Base-by-base conservation (phyloP, 768 basidiomycete genomes). In the Leccinum broughii region DNA sequence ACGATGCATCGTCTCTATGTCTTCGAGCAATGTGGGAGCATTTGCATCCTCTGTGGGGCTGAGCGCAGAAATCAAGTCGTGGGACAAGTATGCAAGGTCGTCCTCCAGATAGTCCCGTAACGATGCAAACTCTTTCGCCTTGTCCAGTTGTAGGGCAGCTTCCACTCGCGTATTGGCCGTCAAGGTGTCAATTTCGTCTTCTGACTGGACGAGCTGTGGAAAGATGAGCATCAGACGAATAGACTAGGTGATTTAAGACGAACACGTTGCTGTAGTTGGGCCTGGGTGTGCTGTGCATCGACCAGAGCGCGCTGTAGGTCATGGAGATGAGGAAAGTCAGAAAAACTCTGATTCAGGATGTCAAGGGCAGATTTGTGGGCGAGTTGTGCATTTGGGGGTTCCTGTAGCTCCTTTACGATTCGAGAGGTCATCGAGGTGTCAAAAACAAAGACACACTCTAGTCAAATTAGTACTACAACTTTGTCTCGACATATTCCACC, bases 1-100 rank as follows among this genome's bases (percentile, higher is more conserved):
- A 51, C 86, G 79, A 68, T 95, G 92, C 63, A 95, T 74, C 0
- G 80, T 83, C 69, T 96, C 92, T 60, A 98, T 79, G 50, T 92
- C 89, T 72, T 94, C 90, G 10, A 96, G 78, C 5, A 98, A 75
- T 0, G 88, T 92, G 4, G 87, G 78, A 48, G 75, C 65, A n/a
- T 71, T 75, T 10, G 81, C 78, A 49, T 77, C 79, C 14, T 79
- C 81, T 11, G 78, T 77, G 26, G 67, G 72, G 51, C 65, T 64
- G 30, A 84, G 64, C 3, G 83, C 77, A 1, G 88, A 88, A 52
- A 85, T 78, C 46, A 96, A 78, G 55, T 88, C 84, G 54, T 80
- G 75, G 5, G 85, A 83, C 30, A 96, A 76, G 60, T 83, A 83
- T 13, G 85, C 77, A 11, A 95, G 78, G 70, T 94, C 89, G 68